A percentile compares a stretch with the other conserved stretches of the same genome.
Evolutionary conservation across 2,329 filamentous ascomycete genomes (phyloP).

Genomic region (Cercospora brassicicola): DNA sequence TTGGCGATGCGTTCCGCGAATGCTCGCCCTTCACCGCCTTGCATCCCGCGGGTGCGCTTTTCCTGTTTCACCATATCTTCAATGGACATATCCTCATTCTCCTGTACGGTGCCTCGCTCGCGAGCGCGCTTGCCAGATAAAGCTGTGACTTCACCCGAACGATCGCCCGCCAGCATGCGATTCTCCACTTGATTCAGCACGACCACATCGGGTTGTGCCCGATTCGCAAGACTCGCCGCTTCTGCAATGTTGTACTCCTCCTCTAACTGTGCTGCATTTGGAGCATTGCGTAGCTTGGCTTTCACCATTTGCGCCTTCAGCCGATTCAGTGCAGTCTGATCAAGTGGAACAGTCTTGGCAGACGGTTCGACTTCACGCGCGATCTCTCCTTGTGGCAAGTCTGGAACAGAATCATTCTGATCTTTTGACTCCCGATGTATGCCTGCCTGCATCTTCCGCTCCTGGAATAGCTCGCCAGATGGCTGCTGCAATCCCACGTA

Average conservation of each 20-base stretch:
- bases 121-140: slow-evolving; percentile 78
- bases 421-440: slow-evolving; percentile 44
- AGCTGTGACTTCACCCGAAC: slow-evolving; percentile 71
- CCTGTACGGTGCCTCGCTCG: slow-evolving; percentile 80
- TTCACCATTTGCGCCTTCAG: slow-evolving; percentile 95
- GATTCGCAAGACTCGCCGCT: slow-evolving; percentile 57
- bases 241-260: slow-evolving; percentile 78
- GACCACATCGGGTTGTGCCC: slow-evolving; percentile 65
- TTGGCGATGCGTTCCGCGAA: slow-evolving; percentile 93
- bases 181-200: slow-evolving; percentile 87
- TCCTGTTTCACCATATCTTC: slow-evolving; percentile 98
- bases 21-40: slow-evolving; percentile 68
- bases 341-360: slow-evolving; percentile 57
- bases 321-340: slow-evolving; percentile 80
- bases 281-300: slow-evolving; percentile 77
- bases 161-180: slow-evolving; percentile 77
- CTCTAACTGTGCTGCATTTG: slow-evolving; percentile 75
- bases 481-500: slow-evolving; percentile 85
- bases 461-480: slow-evolving; percentile 78
- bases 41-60: slow-evolving; percentile 73
- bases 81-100: slow-evolving; percentile 93
- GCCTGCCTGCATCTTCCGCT: slow-evolving; percentile 65
- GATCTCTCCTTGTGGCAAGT: slow-evolving; percentile 54
- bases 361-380: slow-evolving; percentile 58
- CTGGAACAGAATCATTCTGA: slow-evolving; percentile 31